These are phyloP conservation scores for Mucuna pruriens DNA, from an alignment of 306 rosid species.

Conservation along the genomic window DNA sequence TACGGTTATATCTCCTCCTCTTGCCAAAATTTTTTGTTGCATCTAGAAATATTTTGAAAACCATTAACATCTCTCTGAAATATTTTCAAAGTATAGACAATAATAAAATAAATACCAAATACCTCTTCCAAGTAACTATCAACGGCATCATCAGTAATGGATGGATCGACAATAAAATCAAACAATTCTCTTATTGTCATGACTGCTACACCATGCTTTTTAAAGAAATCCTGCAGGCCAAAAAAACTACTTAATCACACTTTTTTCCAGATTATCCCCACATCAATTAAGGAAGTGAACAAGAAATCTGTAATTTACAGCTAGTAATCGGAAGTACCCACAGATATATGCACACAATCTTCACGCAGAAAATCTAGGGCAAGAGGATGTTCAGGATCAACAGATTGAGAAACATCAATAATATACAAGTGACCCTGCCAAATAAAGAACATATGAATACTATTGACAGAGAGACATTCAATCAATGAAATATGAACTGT, in stretches of 20 bases:
- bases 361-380: slow-evolving; percentile 85
- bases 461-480: slow-evolving; percentile 9
- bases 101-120: not conserved
- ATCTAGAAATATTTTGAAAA: slow-evolving; percentile 47
- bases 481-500: slow-evolving; percentile 23
- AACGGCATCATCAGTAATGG: slow-evolving; percentile 74
- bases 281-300: slow-evolving; percentile 7
- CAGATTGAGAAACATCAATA: slow-evolving; percentile 95
- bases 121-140: slow-evolving; percentile 89
- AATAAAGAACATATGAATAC: slow-evolving; percentile 26
- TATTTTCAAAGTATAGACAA: slow-evolving; percentile 22
- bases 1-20: slow-evolving; percentile 72
- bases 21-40: slow-evolving; percentile 60
- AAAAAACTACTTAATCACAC: slow-evolving; percentile 27
- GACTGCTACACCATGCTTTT: slow-evolving; percentile 89
- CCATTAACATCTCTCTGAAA: slow-evolving; percentile 9
- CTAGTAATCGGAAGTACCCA: slow-evolving; percentile 38
- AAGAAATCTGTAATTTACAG: not conserved
- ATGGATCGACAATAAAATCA: slow-evolving; percentile 87
- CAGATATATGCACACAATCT: slow-evolving; percentile 83
- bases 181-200: slow-evolving; percentile 83
- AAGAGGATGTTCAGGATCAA: slow-evolving; percentile 89
- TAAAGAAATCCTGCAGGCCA: slow-evolving; percentile 77
- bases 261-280: not conserved
- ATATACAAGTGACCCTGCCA: slow-evolving; percentile 86